Conservation (phyloP, 2,329 filamentous ascomycete species). For the Verticillium dahliae region DNA sequence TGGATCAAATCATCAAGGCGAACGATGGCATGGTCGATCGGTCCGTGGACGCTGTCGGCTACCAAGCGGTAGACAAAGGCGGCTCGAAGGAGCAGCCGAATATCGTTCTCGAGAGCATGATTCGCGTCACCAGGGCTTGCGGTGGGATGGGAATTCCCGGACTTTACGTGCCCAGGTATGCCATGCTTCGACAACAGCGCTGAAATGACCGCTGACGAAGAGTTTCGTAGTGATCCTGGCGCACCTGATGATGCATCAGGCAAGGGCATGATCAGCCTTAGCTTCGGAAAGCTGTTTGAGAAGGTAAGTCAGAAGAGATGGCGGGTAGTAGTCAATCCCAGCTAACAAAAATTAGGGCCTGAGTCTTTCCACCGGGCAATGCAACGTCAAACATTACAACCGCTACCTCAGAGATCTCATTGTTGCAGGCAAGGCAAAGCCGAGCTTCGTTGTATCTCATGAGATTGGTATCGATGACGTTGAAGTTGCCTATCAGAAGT, state of each 20-base stretch:
- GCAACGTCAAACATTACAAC: conserved; percentile 64
- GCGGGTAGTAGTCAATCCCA: neutral
- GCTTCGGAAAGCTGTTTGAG: conserved; percentile 63
- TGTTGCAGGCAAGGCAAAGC: conserved; percentile 56
- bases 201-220: neutral
- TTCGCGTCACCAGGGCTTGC: conserved; percentile 53
- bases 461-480: conserved; percentile 58
- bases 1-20: conserved; percentile 51
- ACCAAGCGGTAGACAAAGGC: conserved; percentile 51
- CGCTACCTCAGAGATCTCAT: conserved; percentile 60
- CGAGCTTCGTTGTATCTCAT: conserved; percentile 60
- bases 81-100: conserved; percentile 56
- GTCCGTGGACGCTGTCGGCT: conserved; percentile 59
- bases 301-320: conserved; percentile 35
- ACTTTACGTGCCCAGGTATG: conserved; percentile 33
- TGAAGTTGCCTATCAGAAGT: conserved; percentile 55
- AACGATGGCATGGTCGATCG: conserved; percentile 58
- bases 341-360: conserved; percentile 37
- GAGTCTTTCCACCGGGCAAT: conserved; percentile 54
- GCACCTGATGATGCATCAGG: conserved; percentile 53
- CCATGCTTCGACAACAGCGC: neutral
- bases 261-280: conserved; percentile 58
- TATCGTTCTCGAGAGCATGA: conserved; percentile 57
- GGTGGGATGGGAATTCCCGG: conserved; percentile 57
- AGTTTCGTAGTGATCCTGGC: conserved; percentile 46